Percentiles rank a stretch among this genome's conserved stretches.
These are phyloP conservation scores for Volvox reticuliferus DNA, from an alignment of 139 green algal genomes.

Conservation along the genomic window DNA sequence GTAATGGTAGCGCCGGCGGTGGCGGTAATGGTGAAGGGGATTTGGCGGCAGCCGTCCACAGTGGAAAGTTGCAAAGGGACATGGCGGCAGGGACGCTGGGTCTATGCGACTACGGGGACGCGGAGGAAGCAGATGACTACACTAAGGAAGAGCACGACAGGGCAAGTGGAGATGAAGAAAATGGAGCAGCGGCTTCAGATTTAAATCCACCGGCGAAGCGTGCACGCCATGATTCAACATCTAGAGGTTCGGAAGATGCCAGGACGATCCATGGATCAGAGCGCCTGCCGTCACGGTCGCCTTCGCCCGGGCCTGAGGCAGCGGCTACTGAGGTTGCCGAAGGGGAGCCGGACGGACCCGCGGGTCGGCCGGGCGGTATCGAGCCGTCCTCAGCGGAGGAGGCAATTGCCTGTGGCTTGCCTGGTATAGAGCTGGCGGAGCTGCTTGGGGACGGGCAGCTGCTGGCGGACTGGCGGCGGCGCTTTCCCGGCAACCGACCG, in stretches of 20 bases:
- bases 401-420: conserved; percentile 11
- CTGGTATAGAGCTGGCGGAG: conserved; percentile 52
- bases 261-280: too few relatives aligned
- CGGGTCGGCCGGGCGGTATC: background rate
- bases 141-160: background rate
- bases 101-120: background rate
- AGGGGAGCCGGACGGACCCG: background rate
- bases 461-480: conserved; percentile 51
- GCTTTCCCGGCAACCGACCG: conserved; percentile 4
- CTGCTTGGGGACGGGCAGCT: conserved; percentile 59
- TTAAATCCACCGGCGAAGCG: background rate
- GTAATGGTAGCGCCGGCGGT: background rate
- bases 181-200: background rate
- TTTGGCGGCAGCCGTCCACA: background rate
- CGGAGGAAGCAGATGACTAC: background rate
- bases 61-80: background rate
- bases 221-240: too few relatives aligned
- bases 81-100: background rate
- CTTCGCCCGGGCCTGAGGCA: too few relatives aligned
- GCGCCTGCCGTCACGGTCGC: background rate
- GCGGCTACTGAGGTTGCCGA: background rate
- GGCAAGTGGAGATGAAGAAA: background rate
- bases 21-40: background rate
- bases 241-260: too few relatives aligned
- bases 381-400: conserved; percentile 6